These are phyloP conservation scores for Exophiala calicioides DNA, from an alignment of 2,329 filamentous ascomycete genomes.

Conservation along the genomic window DNA sequence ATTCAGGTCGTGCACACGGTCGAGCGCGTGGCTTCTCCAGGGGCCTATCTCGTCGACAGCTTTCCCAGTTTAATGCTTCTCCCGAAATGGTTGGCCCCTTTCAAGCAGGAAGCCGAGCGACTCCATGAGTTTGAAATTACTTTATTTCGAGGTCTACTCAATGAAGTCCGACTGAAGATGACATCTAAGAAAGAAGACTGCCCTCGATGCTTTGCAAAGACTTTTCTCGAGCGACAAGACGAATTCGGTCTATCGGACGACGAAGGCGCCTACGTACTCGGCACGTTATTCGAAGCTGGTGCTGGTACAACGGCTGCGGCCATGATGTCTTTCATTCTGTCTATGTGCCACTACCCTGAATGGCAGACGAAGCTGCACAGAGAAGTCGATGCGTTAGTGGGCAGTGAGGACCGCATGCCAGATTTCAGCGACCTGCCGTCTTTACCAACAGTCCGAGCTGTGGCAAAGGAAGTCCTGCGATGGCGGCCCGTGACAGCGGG, in stretches of 20 bases:
- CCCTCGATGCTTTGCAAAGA: too few relatives aligned
- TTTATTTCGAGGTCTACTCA: not conserved
- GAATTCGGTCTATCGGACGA: not conserved
- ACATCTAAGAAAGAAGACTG: not conserved
- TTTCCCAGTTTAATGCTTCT: not conserved
- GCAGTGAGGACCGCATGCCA: not conserved
- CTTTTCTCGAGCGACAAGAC: not conserved
- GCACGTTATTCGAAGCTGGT: not conserved
- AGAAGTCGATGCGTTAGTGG: not conserved
- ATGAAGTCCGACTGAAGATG: not conserved
- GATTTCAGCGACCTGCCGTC: slow-evolving; percentile 33
- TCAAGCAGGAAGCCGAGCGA: not conserved
- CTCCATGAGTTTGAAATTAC: not conserved
- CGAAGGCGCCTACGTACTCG: not conserved
- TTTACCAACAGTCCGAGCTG: slow-evolving; percentile 41
- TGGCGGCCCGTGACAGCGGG: slow-evolving; percentile 42
- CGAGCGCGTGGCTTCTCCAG: not conserved
- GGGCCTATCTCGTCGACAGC: not conserved
- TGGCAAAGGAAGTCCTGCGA: slow-evolving; percentile 45
- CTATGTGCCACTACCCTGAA: not conserved
- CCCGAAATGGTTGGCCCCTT: not conserved
- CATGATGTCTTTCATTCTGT: not conserved
- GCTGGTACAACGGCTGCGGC: not conserved
- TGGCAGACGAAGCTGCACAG: not conserved
- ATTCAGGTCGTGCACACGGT: not conserved